These are phyloP conservation scores for Stellera chamaejasme DNA, from an alignment of 345 rosid species.

Conservation along the genomic window DNA sequence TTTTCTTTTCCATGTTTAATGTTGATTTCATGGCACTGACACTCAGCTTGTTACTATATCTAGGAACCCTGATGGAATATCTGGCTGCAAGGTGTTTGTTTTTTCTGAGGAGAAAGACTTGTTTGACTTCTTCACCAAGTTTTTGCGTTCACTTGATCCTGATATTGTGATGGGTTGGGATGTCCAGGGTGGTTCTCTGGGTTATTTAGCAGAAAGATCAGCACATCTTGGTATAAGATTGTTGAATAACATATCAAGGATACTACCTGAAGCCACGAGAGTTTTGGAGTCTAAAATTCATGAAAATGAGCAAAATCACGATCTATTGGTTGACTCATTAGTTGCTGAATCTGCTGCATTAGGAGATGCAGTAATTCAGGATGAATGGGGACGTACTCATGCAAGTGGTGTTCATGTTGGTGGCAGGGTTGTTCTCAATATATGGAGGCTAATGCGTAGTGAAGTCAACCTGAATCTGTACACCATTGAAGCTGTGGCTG, in stretches of 20 bases:
- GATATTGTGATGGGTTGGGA: constrained; percentile 94
- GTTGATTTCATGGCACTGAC: too few relatives aligned
- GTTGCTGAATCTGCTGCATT: constrained; percentile 29
- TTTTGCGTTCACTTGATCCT: constrained; percentile 57
- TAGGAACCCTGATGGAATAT: constrained; percentile 73
- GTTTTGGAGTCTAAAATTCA: constrained; percentile 22
- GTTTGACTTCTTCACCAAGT: constrained; percentile 41
- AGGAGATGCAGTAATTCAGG: constrained; percentile 62
- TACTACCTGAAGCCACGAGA: constrained; percentile 36
- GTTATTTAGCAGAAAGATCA: constrained; percentile 95
- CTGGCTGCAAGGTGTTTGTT: constrained; percentile 44
- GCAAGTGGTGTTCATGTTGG: constrained; percentile 96
- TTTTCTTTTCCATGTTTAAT: not conserved
- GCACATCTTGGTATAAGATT: constrained; percentile 83
- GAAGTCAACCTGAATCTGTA: constrained; percentile 87
- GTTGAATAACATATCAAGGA: constrained; percentile 69
- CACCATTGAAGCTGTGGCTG: constrained; percentile 74
- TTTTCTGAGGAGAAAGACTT: constrained; percentile 64
- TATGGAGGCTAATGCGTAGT: constrained; percentile 81
- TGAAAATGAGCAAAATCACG: constrained; percentile 26
- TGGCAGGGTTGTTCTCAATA: constrained; percentile 84
- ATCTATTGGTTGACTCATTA: constrained; percentile 29
- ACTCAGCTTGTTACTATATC: not conserved
- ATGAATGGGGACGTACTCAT: constrained; percentile 98
- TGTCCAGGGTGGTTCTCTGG: constrained; percentile 87